Evolutionary conservation across 768 basidiomycete species (phyloP).

Genomic region (Termitomyces sp.): DNA sequence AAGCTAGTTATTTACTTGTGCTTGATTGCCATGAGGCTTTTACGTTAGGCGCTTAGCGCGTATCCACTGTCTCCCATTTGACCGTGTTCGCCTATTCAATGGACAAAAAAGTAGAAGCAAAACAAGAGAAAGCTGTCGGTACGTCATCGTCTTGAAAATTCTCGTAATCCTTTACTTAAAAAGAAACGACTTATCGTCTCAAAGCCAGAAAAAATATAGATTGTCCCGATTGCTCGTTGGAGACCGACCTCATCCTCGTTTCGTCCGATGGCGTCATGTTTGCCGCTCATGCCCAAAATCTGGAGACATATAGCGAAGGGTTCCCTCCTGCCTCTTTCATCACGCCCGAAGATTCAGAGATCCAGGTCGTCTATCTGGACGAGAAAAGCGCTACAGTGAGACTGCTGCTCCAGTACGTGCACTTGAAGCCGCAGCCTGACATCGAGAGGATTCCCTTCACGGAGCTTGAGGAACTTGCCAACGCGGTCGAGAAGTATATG

Average conservation of each 20-base stretch:
- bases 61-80: neutral
- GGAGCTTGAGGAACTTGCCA: neutral
- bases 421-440: constrained; percentile 1
- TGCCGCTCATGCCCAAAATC: neutral
- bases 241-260: constrained; percentile 3
- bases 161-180: too few relatives aligned
- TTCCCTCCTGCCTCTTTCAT: constrained; percentile 2
- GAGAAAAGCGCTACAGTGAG: neutral
- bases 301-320: constrained; percentile 5
- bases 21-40: neutral
- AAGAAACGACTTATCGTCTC: too few relatives aligned
- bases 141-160: too few relatives aligned
- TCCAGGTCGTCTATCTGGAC: neutral
- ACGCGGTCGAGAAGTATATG: constrained; percentile 11
- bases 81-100: neutral
- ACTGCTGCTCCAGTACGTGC: constrained; percentile 1
- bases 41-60: too few relatives aligned
- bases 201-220: too few relatives aligned
- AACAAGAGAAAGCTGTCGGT: too few relatives aligned
- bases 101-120: neutral
- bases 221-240: neutral
- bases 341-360: neutral
- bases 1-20: neutral
- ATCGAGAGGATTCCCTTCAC: neutral
- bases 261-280: constrained; percentile 8